A percentile compares a stretch with the other conserved stretches of the same genome.
Evolutionary conservation across 805 yeast species (phyloP).

Genomic region (Hanseniaspora hatyaiensis): DNA sequence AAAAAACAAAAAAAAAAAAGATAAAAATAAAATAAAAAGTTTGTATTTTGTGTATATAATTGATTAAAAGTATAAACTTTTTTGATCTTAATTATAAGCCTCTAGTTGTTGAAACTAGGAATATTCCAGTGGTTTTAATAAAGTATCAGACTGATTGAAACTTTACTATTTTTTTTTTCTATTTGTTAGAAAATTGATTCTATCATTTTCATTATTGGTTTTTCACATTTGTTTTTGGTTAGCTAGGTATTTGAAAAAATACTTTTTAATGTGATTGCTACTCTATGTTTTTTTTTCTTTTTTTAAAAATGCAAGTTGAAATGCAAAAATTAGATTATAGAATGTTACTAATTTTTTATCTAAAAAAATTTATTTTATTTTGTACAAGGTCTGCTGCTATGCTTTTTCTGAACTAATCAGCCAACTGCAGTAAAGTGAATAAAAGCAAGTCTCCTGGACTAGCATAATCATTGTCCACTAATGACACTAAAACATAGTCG

Average conservation of each 20-base stretch:
- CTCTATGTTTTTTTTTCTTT: neutral
- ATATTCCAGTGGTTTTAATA: conserved; percentile 4
- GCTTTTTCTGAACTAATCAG: conserved; percentile 2
- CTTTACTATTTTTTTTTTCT: neutral
- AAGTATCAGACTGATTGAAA: neutral
- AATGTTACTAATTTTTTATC: no score
- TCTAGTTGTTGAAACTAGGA: conserved; percentile 17
- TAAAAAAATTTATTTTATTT: no score
- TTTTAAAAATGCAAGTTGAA: conserved; percentile 14
- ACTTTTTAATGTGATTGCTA: no score
- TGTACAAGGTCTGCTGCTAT: neutral
- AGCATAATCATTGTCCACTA: conserved; percentile 77
- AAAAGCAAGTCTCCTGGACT: conserved; percentile 27
- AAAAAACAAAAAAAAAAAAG: neutral
- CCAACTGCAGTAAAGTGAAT: conserved; percentile 13
- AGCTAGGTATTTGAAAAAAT: no score
- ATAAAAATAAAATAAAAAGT: no score
- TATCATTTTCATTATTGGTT: no score
- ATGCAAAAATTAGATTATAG: conserved; percentile 1
- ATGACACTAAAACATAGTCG: conserved; percentile 65
- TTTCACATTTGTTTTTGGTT: no score
- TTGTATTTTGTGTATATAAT: neutral
- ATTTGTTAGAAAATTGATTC: neutral
- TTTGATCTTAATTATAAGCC: neutral
- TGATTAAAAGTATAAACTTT: neutral